Conservation (phyloP, 306 rosid genomes). For the Alnus glutinosa region DNA sequence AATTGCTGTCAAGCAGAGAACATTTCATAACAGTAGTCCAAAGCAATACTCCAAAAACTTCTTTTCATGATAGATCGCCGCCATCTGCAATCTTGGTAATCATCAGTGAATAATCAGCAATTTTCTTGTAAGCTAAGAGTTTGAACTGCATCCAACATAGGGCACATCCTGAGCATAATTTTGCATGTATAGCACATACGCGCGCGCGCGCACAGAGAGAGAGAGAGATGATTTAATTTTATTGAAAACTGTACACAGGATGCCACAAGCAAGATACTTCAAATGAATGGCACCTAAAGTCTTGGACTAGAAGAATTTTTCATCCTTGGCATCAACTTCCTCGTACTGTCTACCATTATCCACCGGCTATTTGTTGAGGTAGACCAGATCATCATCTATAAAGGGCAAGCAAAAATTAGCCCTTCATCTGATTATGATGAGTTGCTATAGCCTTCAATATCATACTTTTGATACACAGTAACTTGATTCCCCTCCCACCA, state of each 20-base stretch:
- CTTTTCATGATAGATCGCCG: neutral
- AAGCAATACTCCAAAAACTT: neutral
- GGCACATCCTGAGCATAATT: neutral
- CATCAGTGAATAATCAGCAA: neutral
- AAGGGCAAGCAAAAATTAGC: constrained; percentile 38
- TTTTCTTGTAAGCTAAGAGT: neutral
- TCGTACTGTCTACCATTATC: neutral
- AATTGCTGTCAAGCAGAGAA: neutral
- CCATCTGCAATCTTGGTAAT: neutral
- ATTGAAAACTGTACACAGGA: constrained; percentile 22
- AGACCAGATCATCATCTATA: constrained; percentile 14
- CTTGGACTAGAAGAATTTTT: neutral
- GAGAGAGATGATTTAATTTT: neutral
- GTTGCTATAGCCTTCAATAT: constrained; percentile 59
- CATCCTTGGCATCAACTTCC: constrained; percentile 4
- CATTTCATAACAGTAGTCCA: neutral
- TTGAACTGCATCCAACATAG: neutral
- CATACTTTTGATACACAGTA: constrained; percentile 57
- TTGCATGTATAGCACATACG: neutral
- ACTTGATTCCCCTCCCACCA: constrained; percentile 92
- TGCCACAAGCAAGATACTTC: neutral
- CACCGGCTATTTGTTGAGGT: constrained; percentile 1
- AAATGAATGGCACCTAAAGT: neutral
- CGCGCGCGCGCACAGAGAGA: neutral
- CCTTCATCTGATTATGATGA: constrained; percentile 41